phyloP scores from a whole-genome alignment of 2,329 filamentous ascomycete genomes.

The Cercospora canescens region DNA sequence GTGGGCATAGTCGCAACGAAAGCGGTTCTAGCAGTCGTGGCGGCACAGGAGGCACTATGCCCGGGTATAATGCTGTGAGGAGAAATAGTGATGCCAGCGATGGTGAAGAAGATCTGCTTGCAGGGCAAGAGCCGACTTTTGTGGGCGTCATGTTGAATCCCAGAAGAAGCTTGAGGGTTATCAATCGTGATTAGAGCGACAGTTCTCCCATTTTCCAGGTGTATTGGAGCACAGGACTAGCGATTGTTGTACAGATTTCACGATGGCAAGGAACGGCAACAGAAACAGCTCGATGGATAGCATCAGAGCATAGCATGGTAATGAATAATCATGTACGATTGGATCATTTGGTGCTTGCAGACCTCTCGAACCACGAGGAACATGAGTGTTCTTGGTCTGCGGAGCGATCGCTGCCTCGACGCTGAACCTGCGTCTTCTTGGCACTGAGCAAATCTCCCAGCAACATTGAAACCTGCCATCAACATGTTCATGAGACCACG shows the following conservation, averaged over 20 bases:
- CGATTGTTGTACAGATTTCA: background rate
- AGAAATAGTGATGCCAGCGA: slow-evolving; percentile 46
- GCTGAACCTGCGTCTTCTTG: background rate
- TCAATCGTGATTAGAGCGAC: slow-evolving; percentile 23
- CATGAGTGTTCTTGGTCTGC: background rate
- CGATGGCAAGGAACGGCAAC: background rate
- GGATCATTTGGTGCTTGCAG: background rate
- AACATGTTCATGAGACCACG: no score
- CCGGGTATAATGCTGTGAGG: slow-evolving; percentile 30
- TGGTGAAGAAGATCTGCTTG: slow-evolving; percentile 62
- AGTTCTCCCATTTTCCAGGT: background rate
- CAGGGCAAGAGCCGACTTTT: slow-evolving; percentile 68
- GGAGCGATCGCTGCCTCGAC: background rate
- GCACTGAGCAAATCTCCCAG: background rate
- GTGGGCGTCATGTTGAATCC: slow-evolving; percentile 48
- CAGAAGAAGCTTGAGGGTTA: slow-evolving; percentile 56
- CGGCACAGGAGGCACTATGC: slow-evolving; percentile 26
- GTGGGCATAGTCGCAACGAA: slow-evolving; percentile 31
- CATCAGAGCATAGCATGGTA: background rate
- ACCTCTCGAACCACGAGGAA: background rate
- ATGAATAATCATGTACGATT: background rate
- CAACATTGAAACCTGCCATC: no score
- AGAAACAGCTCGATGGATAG: background rate
- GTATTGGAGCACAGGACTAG: background rate
- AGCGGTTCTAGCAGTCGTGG: slow-evolving; percentile 31